These are phyloP conservation scores for Cladosporium sp. DNA, from an alignment of 2,329 filamentous ascomycete species.

Conservation along the genomic window DNA sequence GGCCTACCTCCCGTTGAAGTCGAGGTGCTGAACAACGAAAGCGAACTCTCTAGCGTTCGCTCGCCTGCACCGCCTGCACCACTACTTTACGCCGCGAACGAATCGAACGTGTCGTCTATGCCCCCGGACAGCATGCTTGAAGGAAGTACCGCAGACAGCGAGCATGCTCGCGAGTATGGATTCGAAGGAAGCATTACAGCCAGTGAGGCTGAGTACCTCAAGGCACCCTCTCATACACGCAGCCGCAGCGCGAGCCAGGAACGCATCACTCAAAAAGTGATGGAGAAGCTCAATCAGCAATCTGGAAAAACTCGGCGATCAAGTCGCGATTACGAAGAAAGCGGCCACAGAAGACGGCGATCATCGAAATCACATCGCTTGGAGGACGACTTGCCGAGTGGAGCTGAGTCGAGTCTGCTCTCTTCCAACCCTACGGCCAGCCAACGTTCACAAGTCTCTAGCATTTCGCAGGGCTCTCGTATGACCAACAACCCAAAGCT, in stretches of 20 bases:
- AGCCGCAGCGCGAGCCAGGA: constrained; percentile 62
- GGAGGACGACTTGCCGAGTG: constrained; percentile 47
- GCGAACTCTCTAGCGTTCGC: constrained; percentile 57
- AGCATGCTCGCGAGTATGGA: constrained; percentile 28
- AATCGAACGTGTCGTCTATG: constrained; percentile 83
- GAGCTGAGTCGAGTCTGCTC: constrained; percentile 56
- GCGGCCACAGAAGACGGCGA: constrained; percentile 25
- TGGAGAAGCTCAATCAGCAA: constrained; percentile 57
- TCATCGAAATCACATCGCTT: constrained; percentile 44
- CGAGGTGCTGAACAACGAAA: constrained; percentile 67
- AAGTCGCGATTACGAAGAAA: constrained; percentile 30
- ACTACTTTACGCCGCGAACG: constrained; percentile 57
- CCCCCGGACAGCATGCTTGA: constrained; percentile 66
- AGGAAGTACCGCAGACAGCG: constrained; percentile 43
- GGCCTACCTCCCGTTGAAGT: constrained; percentile 73
- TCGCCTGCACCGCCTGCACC: constrained; percentile 43
- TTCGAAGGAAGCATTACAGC: constrained; percentile 32
- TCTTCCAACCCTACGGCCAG: constrained; percentile 52
- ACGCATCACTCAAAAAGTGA: constrained; percentile 61
- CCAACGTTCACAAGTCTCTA: constrained; percentile 54
- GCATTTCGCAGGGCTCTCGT: constrained; percentile 58
- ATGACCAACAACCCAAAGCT: constrained; percentile 91
- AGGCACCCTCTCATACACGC: constrained; percentile 52
- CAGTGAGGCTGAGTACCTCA: constrained; percentile 36
- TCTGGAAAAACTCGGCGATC: constrained; percentile 37